Evolutionary conservation across 495 filamentous ascomycete genomes (phyloP).

Genomic region (Aspergillus nidulans): DNA sequence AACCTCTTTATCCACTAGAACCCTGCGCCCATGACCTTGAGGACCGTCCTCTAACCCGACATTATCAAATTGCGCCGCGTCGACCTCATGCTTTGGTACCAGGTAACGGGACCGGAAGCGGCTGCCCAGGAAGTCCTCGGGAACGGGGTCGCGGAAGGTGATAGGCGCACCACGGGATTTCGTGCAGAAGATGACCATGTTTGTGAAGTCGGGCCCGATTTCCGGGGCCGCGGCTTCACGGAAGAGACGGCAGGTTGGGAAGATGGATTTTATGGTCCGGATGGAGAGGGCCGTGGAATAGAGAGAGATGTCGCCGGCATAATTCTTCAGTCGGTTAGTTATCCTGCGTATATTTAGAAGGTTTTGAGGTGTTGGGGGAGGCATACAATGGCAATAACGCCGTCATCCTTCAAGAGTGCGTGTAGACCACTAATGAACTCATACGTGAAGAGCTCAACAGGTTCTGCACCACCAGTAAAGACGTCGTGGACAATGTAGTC

Average conservation of each 20-base stretch:
- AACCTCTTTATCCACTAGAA: constrained; percentile 38
- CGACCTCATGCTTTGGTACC: constrained; percentile 68
- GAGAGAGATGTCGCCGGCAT: constrained; percentile 83
- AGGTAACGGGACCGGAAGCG: constrained; percentile 63
- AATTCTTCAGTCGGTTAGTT: constrained; percentile 56
- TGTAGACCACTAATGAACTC: constrained; percentile 71
- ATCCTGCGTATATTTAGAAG: neutral
- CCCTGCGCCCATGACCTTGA: constrained; percentile 21
- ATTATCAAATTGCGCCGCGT: constrained; percentile 42
- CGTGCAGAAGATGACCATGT: constrained; percentile 70
- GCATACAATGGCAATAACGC: constrained; percentile 85
- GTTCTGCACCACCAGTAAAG: constrained; percentile 96
- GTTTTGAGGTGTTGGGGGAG: neutral
- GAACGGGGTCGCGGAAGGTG: constrained; percentile 62
- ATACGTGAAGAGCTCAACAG: constrained; percentile 77
- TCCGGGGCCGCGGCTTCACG: constrained; percentile 62
- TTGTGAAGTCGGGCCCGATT: constrained; percentile 69
- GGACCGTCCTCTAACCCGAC: constrained; percentile 14
- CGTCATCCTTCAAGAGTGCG: constrained; percentile 66
- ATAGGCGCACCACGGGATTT: constrained; percentile 34
- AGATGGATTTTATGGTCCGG: constrained; percentile 65
- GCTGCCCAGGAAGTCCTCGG: constrained; percentile 68
- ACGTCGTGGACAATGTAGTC: constrained; percentile 97
- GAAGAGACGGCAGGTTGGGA: constrained; percentile 78
- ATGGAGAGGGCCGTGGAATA: constrained; percentile 67